Conservation (phyloP, 2,329 filamentous ascomycete species). For the Tolypocladium album region DNA sequence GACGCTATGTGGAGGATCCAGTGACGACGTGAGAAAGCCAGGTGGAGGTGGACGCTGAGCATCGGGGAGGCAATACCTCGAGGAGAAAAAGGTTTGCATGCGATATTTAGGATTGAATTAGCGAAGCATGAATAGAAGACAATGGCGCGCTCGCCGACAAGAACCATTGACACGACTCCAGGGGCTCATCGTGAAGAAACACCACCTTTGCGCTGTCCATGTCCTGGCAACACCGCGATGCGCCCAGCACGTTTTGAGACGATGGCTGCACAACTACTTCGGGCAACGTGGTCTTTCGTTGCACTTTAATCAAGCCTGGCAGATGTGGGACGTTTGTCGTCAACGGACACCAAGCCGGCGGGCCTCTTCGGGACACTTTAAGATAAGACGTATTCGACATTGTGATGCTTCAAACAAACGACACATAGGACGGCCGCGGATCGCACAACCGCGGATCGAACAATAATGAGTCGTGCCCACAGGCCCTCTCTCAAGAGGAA, state of each 20-base stretch:
- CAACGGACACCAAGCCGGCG: background rate
- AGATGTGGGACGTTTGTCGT: background rate
- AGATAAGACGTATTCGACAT: background rate
- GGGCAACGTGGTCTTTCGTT: background rate
- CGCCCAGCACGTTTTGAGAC: background rate
- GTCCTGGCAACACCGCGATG: background rate
- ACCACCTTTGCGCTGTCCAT: background rate
- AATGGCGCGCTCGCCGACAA: too few species aligned
- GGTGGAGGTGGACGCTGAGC: background rate
- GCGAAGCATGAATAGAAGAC: background rate
- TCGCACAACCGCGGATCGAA: background rate
- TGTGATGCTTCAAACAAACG: background rate
- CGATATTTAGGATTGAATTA: background rate
- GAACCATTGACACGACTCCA: background rate
- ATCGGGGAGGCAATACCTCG: background rate
- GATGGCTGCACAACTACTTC: background rate
- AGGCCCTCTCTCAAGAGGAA: background rate
- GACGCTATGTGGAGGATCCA: slow-evolving; percentile 9
- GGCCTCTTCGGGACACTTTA: background rate
- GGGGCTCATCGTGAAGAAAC: too few species aligned
- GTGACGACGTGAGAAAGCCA: background rate
- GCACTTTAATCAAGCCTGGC: background rate
- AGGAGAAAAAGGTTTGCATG: background rate
- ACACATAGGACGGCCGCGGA: background rate
- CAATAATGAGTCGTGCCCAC: background rate